Base-by-base conservation (phyloP, 257 asterid species). In the Dorcoceras hygrometricum region DNA sequence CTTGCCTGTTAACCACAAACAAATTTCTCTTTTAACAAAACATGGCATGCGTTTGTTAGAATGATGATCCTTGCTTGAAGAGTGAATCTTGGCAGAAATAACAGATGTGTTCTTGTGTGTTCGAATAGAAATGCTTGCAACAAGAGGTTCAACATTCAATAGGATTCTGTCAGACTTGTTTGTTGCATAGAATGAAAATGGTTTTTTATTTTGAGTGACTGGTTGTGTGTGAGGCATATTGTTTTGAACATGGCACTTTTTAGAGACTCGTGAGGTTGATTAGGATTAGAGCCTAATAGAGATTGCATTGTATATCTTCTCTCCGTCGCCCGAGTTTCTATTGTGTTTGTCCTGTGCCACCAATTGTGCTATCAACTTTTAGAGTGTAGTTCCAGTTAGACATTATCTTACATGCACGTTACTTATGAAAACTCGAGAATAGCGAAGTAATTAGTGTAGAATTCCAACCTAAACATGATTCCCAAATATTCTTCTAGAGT, bases 11-110 rank as follows among this genome's bases (percentile, higher is more conserved):
- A 19, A 57, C 36, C 31, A 78, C 29, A 57, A 9, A 5, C n/a
- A n/a, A 34, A 74, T 55, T 18, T 78, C 79, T 36, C 55, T 53
- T 31, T 70, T 73, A 61, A 6, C 69, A 10, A 56, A 57, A 43
- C 26, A 65, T 2, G 36, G 57, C 25, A 12, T 62, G 16, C 4
- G 16, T 23, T 24, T 63, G 66, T 31, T 39, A 9, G 16, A 28
- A 18, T 10, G 10, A 23, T 66, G 32, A 4, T 50, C 69, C 19
- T 50, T 19, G 27, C 70, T 50, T 53, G 62, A 53, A 29, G 71
- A 55, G 9, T 66, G 71, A 55, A 31, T 31, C 25, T 34, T 32
- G 5, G 71, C 36, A 18, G 71, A 23, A 2, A 62, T 55, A 9
- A 51, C 19, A 4, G 31, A 12, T 4, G 32, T 2, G n/a, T 14